Evolutionary conservation across 1,284 basidiomycete genomes (phyloP), one percentile per base, ranked within the genome.

Genomic region (Cutaneotrichosporon cavernicola): DNA sequence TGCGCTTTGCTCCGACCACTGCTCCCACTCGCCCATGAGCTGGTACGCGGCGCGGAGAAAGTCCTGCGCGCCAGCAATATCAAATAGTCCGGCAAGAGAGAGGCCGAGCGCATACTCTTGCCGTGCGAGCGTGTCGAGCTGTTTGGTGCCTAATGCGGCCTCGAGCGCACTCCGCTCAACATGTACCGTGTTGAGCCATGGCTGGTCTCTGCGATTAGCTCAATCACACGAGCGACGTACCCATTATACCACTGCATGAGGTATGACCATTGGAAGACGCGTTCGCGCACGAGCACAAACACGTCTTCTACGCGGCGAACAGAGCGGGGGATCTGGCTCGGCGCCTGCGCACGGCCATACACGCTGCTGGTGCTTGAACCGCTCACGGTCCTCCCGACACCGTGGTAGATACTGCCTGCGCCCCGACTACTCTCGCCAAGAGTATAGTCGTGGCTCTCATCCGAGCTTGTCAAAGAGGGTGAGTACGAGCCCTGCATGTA

Each of bases 11-110:
- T 82, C 82, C 0, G 73, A 68, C 61, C 78, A 76, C 1, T 66
- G 60, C 61, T 84, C 83, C 73, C 81, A 83, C 65, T 84, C 83
- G 13, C 82, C 79, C 32, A 82, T 65, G 18, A 83, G 63, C 56
- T 73, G 76, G 10, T 75, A 58, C 32, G 82, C 60, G 2, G 75
- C 76, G n/a, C 74, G 76, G 4, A 83, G 62, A 56, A 81, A 81
- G 59, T 84, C 82, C 14, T 65, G 56, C 2, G 77, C 74, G 1
- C 72, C 69, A 0, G 75, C 63, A 21, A 82, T 81, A 60, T 83
- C 83, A 43, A 84, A 76, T 2, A 83, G 65, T 5, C 76, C 67
- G 1, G 79, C 79, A 5, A 84, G 72, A 1, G 79, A 81, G 65
- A 81, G 77, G 9, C 82, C 82, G 7, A 84, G 74, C 7, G 82